Evolutionary conservation across 805 yeast genomes (phyloP).

Genomic region (Wickerhamiella cacticola): DNA sequence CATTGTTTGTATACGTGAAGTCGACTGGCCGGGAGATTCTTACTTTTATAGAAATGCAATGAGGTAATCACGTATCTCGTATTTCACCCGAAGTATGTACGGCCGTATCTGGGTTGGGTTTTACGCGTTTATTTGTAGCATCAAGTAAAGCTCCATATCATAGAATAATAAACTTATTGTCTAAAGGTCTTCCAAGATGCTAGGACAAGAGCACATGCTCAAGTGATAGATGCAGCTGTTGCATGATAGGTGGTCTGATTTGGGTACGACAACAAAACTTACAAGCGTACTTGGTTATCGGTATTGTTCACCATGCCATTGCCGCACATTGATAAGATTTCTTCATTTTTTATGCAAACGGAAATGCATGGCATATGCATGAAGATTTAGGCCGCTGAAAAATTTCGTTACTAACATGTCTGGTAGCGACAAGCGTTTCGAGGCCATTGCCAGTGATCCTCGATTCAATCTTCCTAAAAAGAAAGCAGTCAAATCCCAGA

Average conservation of each 20-base stretch:
- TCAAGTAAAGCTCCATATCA: too few species aligned
- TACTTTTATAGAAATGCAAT: not conserved
- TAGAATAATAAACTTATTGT: too few species aligned
- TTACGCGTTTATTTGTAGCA: too few species aligned
- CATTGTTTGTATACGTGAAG: conserved; percentile 36
- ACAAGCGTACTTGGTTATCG: too few species aligned
- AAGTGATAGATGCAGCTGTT: conserved; percentile 7
- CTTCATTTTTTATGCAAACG: too few species aligned
- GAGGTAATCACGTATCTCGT: conserved; percentile 1
- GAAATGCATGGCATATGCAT: too few species aligned
- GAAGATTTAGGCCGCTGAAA: not conserved
- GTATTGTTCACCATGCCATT: too few species aligned
- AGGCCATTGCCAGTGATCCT: conserved; percentile 74
- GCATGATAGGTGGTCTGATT: conserved; percentile 5
- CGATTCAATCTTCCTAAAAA: conserved; percentile 65
- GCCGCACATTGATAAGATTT: too few species aligned
- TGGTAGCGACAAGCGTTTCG: conserved; percentile 62
- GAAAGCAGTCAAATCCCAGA: conserved; percentile 57
- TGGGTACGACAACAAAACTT: too few species aligned
- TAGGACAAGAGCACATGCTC: too few species aligned
- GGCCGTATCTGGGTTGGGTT: not conserved
- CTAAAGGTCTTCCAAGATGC: too few species aligned
- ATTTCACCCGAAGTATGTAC: not conserved
- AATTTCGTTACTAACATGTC: conserved; percentile 5
- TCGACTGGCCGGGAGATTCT: not conserved